A percentile compares a stretch with the other conserved stretches of the same genome.
Evolutionary conservation across 2,329 filamentous ascomycete genomes (phyloP).

Genomic region (Apiospora pterosperma): DNA sequence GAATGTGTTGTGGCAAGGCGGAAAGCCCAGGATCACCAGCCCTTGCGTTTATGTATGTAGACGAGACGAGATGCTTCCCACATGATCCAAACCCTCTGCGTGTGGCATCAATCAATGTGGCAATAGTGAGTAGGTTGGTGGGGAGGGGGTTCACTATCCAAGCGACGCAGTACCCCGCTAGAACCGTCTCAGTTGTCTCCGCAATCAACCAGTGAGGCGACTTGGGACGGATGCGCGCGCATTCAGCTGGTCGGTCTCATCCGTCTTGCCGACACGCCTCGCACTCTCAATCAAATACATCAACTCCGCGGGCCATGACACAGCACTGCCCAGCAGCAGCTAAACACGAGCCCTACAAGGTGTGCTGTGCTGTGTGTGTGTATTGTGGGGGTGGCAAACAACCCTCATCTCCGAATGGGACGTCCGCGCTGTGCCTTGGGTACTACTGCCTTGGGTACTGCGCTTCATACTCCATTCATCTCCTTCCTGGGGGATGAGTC

Average conservation of each 20-base stretch:
- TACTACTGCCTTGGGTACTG: not conserved
- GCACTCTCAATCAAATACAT: too few relatives aligned
- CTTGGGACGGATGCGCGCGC: too few relatives aligned
- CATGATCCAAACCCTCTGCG: not conserved
- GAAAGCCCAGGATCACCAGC: too few relatives aligned
- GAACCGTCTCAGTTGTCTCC: not conserved
- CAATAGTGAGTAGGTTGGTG: too few relatives aligned
- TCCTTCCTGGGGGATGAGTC: not conserved
- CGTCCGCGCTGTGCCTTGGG: not conserved
- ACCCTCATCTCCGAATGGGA: not conserved
- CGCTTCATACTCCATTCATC: too few relatives aligned
- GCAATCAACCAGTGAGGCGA: not conserved
- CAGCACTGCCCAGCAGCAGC: too few relatives aligned
- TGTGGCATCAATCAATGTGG: not conserved
- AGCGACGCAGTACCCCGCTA: not conserved
- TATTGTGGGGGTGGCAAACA: not conserved
- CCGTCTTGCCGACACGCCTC: too few relatives aligned
- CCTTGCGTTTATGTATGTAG: too few relatives aligned
- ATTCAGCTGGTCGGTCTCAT: not conserved
- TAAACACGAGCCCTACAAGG: not conserved
- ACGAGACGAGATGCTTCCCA: too few relatives aligned
- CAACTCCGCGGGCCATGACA: too few relatives aligned
- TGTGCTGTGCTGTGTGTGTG: not conserved
- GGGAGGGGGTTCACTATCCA: not conserved
- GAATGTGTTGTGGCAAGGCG: not conserved